Base-by-base conservation (phyloP, 768 basidiomycete genomes). In the Mycena galericulata region DNA sequence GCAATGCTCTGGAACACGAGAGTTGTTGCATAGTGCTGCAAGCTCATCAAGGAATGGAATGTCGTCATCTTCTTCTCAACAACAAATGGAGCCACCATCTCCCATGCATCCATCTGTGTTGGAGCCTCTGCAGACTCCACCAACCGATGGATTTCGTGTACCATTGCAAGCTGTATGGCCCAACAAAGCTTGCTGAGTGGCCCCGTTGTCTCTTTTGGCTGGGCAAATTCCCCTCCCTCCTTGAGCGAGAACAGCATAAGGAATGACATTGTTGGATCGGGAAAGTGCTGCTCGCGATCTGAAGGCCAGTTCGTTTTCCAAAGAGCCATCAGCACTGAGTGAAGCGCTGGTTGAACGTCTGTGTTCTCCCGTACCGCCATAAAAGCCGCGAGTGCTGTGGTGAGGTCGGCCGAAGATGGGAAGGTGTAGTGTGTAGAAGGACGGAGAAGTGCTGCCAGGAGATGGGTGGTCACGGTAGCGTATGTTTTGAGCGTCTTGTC, bases 11-110 rank as follows among this genome's bases (percentile, higher is more conserved):
- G 22, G 32, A 62, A 72, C 0, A 68, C 73, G 17, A 75, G 60
- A 15, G 71, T 29, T 6, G 67, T 59, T 0, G 75, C 73, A 29
- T 70, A 66, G 43, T 75, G 75, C 65, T 75, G 74, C 11, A 74
- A 43, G 11, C 60, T 60, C 12, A 62, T 45, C 9, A 77, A 22
- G 3, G 54, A 36, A 61, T 71, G 67, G 65, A 75, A 77, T 1
- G 73, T 74, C 0, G 70, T 57, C 43, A 63, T 20, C 20, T 70
- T 22, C 36, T 74, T 72, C 30, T 75, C 76, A 0, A 26, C 29
- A 30, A 73, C 58, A 59, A 61, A 68, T 0, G 24, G 26, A 2
- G 17, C 22, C 17, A 30, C 27, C 7, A 20, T 15, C 12, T 20
- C 15, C 36, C 9, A 24, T 38, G 30, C 57, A 9, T 24, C 32